Evolutionary conservation across 1,284 basidiomycete species (phyloP).

Genomic region (Ceratobasidium sp.): DNA sequence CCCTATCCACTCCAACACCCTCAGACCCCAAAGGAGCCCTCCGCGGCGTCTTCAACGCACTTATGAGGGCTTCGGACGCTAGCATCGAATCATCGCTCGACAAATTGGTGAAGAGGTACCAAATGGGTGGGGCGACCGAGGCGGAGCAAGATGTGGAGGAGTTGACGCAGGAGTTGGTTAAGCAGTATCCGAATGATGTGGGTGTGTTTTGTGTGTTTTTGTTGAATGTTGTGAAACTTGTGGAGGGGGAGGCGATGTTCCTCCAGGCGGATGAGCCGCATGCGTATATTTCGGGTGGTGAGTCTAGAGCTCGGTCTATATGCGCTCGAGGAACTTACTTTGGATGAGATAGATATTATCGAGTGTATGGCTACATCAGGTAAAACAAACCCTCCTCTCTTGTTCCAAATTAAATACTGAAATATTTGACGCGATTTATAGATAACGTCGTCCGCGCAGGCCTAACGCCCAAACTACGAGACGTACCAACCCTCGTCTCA

Average conservation of each 20-base stretch:
- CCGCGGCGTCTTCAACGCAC: slow-evolving; percentile 79
- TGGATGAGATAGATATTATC: slow-evolving; percentile 81
- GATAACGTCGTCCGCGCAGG: slow-evolving; percentile 99
- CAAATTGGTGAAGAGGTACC: slow-evolving; percentile 75
- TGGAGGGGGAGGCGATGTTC: slow-evolving; percentile 92
- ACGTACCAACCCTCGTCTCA: slow-evolving; percentile 89
- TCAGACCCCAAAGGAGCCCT: slow-evolving; percentile 73
- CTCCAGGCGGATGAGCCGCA: slow-evolving; percentile 97
- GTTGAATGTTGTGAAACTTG: slow-evolving; percentile 86
- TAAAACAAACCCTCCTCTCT: neutral
- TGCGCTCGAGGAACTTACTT: neutral
- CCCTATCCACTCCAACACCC: slow-evolving; percentile 59
- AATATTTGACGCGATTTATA: neutral
- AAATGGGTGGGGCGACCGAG: slow-evolving; percentile 58
- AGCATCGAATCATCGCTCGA: slow-evolving; percentile 69
- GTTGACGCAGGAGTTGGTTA: slow-evolving; percentile 79
- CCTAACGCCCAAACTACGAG: slow-evolving; percentile 95
- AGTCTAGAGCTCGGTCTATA: slow-evolving; percentile 48
- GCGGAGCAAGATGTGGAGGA: slow-evolving; percentile 61
- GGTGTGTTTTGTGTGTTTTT: slow-evolving; percentile 94
- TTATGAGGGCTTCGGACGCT: slow-evolving; percentile 80
- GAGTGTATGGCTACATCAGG: slow-evolving; percentile 96
- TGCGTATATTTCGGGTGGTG: slow-evolving; percentile 94
- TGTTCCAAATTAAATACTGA: slow-evolving; percentile 3
- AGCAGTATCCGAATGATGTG: slow-evolving; percentile 93